These are phyloP conservation scores for Anastatica hierochuntica DNA, from an alignment of 345 rosid species.

Conservation along the genomic window DNA sequence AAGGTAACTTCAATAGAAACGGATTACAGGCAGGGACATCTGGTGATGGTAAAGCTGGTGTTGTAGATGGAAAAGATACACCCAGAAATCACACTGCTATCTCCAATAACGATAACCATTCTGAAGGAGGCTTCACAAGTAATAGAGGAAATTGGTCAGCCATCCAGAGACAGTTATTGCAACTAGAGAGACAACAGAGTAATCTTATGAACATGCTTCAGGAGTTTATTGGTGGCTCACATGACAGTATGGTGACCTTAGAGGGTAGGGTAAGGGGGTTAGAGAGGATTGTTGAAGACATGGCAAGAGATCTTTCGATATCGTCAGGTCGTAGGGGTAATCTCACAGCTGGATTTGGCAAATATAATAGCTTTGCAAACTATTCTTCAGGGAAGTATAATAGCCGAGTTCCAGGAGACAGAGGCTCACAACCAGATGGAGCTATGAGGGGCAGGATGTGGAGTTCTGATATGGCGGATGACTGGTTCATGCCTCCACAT, in stretches of 20 bases:
- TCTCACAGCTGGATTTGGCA: slow-evolving; percentile 55
- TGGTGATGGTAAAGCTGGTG: slow-evolving; percentile 43
- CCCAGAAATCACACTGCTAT: slow-evolving; percentile 41
- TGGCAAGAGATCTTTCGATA: slow-evolving; percentile 83
- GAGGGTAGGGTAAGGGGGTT: slow-evolving; percentile 94
- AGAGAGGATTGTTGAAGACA: slow-evolving; percentile 91
- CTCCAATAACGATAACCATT: slow-evolving; percentile 53
- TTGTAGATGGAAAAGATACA: slow-evolving; percentile 41
- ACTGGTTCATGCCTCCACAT: slow-evolving; percentile 61
- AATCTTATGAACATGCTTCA: slow-evolving; percentile 94
- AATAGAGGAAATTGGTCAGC: slow-evolving; percentile 89
- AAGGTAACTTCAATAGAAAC: slow-evolving; percentile 36
- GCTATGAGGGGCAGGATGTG: slow-evolving; percentile 54
- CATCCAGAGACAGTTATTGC: slow-evolving; percentile 89
- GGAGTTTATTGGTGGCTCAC: slow-evolving; percentile 99
- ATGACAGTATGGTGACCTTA: slow-evolving; percentile 79
- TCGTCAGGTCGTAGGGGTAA: slow-evolving; percentile 74
- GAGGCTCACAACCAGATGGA: slow-evolving; percentile 66
- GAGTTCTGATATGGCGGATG: slow-evolving; percentile 65
- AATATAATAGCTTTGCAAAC: slow-evolving; percentile 66
- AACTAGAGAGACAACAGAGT: slow-evolving; percentile 86
- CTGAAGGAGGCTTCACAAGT: slow-evolving; percentile 66
- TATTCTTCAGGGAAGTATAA: slow-evolving; percentile 51
- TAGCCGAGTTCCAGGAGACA: slow-evolving; percentile 67
- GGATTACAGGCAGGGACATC: slow-evolving; percentile 46